Percentiles rank a stretch among this genome's conserved stretches.
These are phyloP conservation scores for Betula pendula DNA, from an alignment of 306 rosid species.

Conservation along the genomic window DNA sequence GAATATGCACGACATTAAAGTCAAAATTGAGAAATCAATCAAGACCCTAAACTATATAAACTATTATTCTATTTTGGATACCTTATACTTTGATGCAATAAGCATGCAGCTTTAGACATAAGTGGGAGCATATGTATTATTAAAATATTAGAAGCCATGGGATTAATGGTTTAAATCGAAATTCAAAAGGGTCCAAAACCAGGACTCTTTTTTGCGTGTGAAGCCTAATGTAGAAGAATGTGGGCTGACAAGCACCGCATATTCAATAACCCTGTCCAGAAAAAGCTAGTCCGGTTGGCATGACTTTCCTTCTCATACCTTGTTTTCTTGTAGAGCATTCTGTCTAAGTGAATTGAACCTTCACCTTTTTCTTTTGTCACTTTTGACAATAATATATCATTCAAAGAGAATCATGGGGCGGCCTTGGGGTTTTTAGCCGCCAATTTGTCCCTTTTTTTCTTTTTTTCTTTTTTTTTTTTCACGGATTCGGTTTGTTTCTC, in stretches of 20 bases:
- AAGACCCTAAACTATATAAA: background rate
- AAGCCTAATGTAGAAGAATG: background rate
- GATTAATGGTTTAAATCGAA: background rate
- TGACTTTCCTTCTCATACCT: slow-evolving; percentile 15
- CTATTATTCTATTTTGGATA: no score
- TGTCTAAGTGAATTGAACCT: slow-evolving; percentile 72
- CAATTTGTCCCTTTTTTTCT: no score
- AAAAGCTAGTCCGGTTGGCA: background rate
- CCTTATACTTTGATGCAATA: no score
- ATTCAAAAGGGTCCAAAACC: background rate
- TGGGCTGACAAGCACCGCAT: background rate
- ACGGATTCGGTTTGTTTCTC: no score
- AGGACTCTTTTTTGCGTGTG: background rate
- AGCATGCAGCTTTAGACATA: background rate
- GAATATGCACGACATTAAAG: background rate
- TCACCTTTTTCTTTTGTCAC: slow-evolving; percentile 6
- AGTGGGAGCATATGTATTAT: background rate
- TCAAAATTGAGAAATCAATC: background rate
- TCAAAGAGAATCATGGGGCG: slow-evolving; percentile 23
- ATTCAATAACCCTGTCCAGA: slow-evolving; percentile 1
- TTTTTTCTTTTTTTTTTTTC: no score
- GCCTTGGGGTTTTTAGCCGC: slow-evolving; percentile 32
- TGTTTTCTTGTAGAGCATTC: no score
- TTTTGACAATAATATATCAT: slow-evolving; percentile 1
- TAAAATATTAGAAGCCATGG: background rate